Evolutionary conservation across 352 stramenopile genomes (phyloP).

Genomic region (Globisporangium polare): DNA sequence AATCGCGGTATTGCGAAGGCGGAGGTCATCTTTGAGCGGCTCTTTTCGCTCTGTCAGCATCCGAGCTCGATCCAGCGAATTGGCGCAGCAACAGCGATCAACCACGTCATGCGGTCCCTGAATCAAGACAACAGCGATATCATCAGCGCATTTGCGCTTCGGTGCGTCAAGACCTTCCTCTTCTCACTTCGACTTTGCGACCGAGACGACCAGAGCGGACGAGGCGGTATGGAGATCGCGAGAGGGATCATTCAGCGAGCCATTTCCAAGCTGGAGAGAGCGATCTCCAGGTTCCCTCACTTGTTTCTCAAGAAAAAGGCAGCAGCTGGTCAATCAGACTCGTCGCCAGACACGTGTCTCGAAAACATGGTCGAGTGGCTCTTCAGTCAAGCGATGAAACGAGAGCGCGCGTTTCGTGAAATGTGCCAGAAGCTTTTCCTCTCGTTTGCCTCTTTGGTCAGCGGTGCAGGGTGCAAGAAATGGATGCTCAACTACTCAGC

Average conservation of each 20-base stretch:
- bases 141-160: conserved; percentile 54
- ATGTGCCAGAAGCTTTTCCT: conserved; percentile 44
- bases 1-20: conserved; percentile 20
- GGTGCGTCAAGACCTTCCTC: conserved; percentile 67
- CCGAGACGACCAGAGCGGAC: conserved; percentile 24
- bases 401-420: conserved; percentile 33
- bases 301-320: conserved; percentile 32
- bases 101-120: conserved; percentile 61
- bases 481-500: conserved; percentile 49
- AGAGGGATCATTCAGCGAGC: conserved; percentile 62
- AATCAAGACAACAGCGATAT: conserved; percentile 47
- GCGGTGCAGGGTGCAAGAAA: conserved; percentile 28
- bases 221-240: conserved; percentile 33
- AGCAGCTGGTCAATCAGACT: neutral
- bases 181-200: conserved; percentile 60
- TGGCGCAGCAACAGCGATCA: conserved; percentile 59
- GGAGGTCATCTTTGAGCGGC: conserved; percentile 55
- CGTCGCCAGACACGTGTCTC: conserved; percentile 23
- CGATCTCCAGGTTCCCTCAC: conserved; percentile 42
- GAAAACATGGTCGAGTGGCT: conserved; percentile 25
- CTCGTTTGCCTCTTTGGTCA: conserved; percentile 40
- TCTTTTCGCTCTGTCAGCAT: conserved; percentile 75
- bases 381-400: conserved; percentile 33
- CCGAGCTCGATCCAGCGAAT: conserved; percentile 55
- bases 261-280: conserved; percentile 53